These are phyloP conservation scores for Lactarius tabidus DNA, from an alignment of 768 basidiomycete genomes.

Conservation along the genomic window DNA sequence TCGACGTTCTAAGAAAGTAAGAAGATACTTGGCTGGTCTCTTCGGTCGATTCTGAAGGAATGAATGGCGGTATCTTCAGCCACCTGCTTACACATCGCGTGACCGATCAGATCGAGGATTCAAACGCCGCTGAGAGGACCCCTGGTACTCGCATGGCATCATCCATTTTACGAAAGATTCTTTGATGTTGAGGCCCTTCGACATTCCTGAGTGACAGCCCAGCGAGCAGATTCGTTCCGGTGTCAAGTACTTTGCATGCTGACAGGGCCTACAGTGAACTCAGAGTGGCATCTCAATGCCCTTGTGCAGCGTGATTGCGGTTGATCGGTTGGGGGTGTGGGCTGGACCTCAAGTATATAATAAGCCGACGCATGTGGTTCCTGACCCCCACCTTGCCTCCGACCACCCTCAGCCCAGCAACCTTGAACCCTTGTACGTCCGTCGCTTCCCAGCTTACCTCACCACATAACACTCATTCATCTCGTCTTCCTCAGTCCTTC, in stretches of 20 bases:
- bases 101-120: neutral
- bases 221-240: too few species aligned
- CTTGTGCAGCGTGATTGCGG: neutral
- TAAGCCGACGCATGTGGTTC: neutral
- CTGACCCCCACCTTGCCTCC: conserved; percentile 20
- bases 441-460: conserved; percentile 4
- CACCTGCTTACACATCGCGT: neutral
- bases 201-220: neutral
- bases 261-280: neutral
- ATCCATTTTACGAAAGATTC: neutral
- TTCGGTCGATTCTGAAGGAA: neutral
- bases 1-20: conserved; percentile 1
- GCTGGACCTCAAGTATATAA: conserved; percentile 16
- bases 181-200: neutral
- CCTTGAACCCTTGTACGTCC: conserved; percentile 4
- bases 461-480: neutral
- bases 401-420: conserved; percentile 24
- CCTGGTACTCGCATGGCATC: neutral
- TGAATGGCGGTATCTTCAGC: neutral
- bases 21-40: conserved; percentile 5
- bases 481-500: neutral
- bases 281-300: neutral
- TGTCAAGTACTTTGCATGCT: neutral
- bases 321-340: neutral
- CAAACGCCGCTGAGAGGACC: neutral